Evolutionary conservation across 768 basidiomycete species (phyloP).

Genomic region (Cubamyces lactineus): DNA sequence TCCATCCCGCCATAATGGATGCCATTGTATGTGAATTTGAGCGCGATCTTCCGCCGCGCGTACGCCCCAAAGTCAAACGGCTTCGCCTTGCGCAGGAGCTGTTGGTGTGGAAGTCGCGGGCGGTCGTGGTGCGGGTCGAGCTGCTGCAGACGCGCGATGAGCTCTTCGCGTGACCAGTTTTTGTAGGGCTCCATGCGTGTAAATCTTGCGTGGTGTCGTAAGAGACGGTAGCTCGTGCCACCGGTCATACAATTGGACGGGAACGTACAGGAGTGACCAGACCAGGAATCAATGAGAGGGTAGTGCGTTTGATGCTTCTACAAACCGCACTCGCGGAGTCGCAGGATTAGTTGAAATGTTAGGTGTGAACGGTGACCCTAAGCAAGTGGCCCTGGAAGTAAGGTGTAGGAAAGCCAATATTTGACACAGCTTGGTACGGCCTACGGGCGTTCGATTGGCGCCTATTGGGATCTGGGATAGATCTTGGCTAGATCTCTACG

Average conservation of each 20-base stretch:
- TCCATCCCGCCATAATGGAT: conserved; percentile 93
- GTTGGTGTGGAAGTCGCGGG: conserved; percentile 19
- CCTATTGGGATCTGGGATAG: background rate
- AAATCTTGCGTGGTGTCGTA: conserved; percentile 29
- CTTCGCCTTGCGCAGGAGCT: conserved; percentile 35
- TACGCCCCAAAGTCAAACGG: conserved; percentile 69
- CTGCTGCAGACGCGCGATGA: conserved; percentile 64
- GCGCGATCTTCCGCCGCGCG: conserved; percentile 86
- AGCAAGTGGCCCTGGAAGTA: too few relatives aligned
- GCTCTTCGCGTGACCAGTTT: conserved; percentile 65
- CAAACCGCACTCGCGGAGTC: too few relatives aligned
- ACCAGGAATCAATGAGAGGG: background rate
- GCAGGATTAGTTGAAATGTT: too few relatives aligned
- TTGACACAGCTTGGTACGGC: background rate
- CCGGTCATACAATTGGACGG: conserved; percentile 33
- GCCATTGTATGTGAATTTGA: conserved; percentile 92
- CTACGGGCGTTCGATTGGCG: background rate
- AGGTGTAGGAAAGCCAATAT: background rate
- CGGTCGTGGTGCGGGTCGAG: conserved; percentile 47
- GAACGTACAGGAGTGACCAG: conserved; percentile 8
- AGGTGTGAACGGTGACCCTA: too few relatives aligned
- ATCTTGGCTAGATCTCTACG: background rate
- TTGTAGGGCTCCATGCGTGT: conserved; percentile 50
- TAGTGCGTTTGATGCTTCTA: background rate
- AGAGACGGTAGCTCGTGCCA: conserved; percentile 39